Evolutionary conservation across 148 eudicot species (phyloP), one percentile per base, ranked within the genome.

Genomic region (Chenopodium quinoa): DNA sequence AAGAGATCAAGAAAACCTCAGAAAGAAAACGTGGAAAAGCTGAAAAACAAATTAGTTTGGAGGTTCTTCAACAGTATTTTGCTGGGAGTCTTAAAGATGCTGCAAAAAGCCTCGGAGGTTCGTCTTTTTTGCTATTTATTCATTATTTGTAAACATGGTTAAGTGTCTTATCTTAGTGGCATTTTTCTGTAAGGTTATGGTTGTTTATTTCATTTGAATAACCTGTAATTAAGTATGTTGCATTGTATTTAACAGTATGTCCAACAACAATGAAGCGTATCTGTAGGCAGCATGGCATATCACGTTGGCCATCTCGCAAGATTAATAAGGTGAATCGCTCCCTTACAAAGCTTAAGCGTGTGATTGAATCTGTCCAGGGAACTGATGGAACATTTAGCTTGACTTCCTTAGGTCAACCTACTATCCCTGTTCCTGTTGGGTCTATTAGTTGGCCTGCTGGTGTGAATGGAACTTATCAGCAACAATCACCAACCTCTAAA

Each of bases 301-400:
- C 94, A 70, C 89, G 97, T 19, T 91, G 97, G 97, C 96, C 96
- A 44, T 89, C 93, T 81, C 91, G 93, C 69, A 92, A 88, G 82
- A 93, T 88, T 79, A 91, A 89, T 79, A 90, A 87, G 83, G 97
- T 93, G 73, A 92, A 91, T 73, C 92, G 92, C 75, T 87, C 92
- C 62, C 91, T 92, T 29, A 80, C 95, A 20, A 91, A 89, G 87
- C 91, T 89, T 71, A 90, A 93, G 92, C 92, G 88, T 70, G 96
- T 90, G 77, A 95, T 95, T 9, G 94, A 95, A 88, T 95, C 98
- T n/a, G 98, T 93, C n/a, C 97, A 90, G 85, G 98, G 96, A 66
- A 86, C 90, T 67, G 97, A 93, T 81, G 91, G 93, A 71, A 75
- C 96, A 70, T 91, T 93, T 80, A 86, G 86, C 85, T 84, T 90